These are phyloP conservation scores for Pseudozyma pruni DNA, from an alignment of 1,284 basidiomycete genomes.

Conservation along the genomic window DNA sequence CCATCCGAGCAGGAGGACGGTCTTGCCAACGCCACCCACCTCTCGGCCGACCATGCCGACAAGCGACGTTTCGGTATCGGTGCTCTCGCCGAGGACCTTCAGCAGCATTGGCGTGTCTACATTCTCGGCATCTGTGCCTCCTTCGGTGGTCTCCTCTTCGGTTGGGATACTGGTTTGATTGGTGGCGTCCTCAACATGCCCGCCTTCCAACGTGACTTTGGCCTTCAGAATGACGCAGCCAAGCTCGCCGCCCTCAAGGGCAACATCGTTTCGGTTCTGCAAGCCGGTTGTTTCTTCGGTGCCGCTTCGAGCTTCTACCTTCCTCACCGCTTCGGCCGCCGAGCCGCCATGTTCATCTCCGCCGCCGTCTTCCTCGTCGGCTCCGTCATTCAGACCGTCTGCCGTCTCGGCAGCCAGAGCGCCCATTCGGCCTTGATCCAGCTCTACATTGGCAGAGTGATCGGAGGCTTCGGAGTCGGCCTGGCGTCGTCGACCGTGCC, in stretches of 20 bases:
- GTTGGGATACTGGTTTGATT: constrained; percentile 49
- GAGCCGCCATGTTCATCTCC: constrained; percentile 53
- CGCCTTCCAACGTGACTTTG: constrained; percentile 47
- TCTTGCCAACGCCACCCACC: constrained; percentile 5
- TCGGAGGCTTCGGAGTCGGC: constrained; percentile 47
- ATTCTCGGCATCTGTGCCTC: constrained; percentile 35
- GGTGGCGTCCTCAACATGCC: constrained; percentile 42
- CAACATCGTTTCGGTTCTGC: constrained; percentile 62
- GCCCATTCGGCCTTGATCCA: constrained; percentile 42
- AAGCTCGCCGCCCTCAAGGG: constrained; percentile 51
- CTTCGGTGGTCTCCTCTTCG: constrained; percentile 44
- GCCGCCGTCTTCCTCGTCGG: constrained; percentile 60
- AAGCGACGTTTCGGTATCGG: constrained; percentile 11
- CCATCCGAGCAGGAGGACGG: constrained; percentile 36
- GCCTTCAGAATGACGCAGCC: constrained; percentile 13
- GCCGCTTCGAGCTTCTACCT: constrained; percentile 59
- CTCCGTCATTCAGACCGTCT: constrained; percentile 58
- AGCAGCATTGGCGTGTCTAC: constrained; percentile 44
- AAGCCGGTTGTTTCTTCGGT: constrained; percentile 63
- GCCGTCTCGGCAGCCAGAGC: constrained; percentile 49
- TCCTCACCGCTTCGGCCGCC: constrained; percentile 60
- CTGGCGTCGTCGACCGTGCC: constrained; percentile 56
- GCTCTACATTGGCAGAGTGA: constrained; percentile 60
- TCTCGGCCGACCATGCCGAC: constrained; percentile 11
- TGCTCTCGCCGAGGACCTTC: constrained; percentile 27